These are phyloP conservation scores for Penicillium samsonianum DNA, from an alignment of 495 filamentous ascomycete species.

Conservation along the genomic window DNA sequence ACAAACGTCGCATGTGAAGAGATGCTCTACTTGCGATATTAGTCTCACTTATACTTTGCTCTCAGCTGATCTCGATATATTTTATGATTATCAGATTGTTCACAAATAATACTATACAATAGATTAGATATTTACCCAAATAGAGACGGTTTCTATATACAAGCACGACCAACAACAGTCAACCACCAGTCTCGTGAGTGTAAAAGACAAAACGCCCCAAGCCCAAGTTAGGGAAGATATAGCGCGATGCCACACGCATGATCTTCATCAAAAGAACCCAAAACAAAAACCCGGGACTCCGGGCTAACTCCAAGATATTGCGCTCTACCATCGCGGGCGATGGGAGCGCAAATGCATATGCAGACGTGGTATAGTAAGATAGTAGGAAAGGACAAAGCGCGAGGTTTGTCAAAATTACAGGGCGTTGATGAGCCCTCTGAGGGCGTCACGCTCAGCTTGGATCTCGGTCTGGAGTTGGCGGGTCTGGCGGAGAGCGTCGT, in stretches of 20 bases:
- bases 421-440: conserved; percentile 41
- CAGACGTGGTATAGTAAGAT: conserved; percentile 30
- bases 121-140: conserved; percentile 25
- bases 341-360: conserved; percentile 28
- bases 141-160: conserved; percentile 26
- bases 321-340: conserved; percentile 12
- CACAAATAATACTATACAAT: conserved; percentile 24
- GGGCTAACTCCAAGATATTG: conserved; percentile 19
- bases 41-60: not conserved
- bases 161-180: conserved; percentile 16
- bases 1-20: conserved; percentile 19
- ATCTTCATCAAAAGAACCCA: conserved; percentile 6
- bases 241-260: conserved; percentile 19
- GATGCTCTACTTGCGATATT: not conserved
- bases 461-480: conserved; percentile 70
- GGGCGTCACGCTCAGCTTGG: conserved; percentile 57
- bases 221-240: conserved; percentile 11
- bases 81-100: not conserved
- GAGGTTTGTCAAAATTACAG: conserved; percentile 7
- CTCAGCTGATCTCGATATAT: not conserved
- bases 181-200: conserved; percentile 8
- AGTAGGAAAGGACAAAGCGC: conserved; percentile 6
- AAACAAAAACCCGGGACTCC: conserved; percentile 15
- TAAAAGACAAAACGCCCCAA: conserved; percentile 5
- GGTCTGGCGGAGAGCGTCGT: conserved; percentile 83